phyloP scores from a whole-genome alignment of 352 stramenopile species.

The Phytophthora capsici region DNA sequence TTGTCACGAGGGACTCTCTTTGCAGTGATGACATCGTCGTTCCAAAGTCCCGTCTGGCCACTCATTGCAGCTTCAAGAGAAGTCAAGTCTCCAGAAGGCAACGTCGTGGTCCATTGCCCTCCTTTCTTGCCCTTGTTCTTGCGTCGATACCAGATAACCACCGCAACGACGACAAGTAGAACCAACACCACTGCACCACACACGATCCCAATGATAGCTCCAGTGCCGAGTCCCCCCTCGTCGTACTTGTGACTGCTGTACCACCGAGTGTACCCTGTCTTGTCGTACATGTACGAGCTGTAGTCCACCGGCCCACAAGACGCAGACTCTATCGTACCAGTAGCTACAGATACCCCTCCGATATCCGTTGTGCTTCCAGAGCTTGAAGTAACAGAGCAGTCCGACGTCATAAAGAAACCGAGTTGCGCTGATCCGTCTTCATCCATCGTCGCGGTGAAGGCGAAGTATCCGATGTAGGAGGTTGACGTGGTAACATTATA shows the following conservation, averaged over 20 bases:
- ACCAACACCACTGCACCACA: not conserved
- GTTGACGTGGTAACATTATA: not conserved
- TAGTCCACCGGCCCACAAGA: no score
- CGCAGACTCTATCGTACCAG: no score
- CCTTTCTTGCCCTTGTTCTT: not conserved
- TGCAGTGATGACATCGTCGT: slow-evolving; percentile 42
- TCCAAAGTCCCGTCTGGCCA: slow-evolving; percentile 31
- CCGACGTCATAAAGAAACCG: slow-evolving; percentile 1
- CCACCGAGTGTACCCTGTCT: no score
- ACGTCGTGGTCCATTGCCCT: slow-evolving; percentile 5
- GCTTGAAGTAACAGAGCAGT: not conserved
- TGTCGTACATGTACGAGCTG: no score
- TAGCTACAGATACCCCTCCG: no score
- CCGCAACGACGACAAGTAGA: not conserved
- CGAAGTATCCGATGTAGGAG: not conserved
- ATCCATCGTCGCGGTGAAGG: not conserved
- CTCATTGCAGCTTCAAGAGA: slow-evolving; percentile 10
- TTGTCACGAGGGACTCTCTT: slow-evolving; percentile 39
- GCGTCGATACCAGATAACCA: slow-evolving; percentile 2
- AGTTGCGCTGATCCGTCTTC: slow-evolving; percentile 2
- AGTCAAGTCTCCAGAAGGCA: slow-evolving; percentile 6
- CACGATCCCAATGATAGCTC: slow-evolving; percentile 13
- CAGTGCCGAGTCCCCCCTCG: not conserved
- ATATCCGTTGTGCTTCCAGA: no score
- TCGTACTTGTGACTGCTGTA: not conserved